Percentiles rank a stretch among this genome's conserved stretches.
These are phyloP conservation scores for Nakataea oryzae DNA, from an alignment of 2,329 filamentous ascomycete species.

Conservation along the genomic window DNA sequence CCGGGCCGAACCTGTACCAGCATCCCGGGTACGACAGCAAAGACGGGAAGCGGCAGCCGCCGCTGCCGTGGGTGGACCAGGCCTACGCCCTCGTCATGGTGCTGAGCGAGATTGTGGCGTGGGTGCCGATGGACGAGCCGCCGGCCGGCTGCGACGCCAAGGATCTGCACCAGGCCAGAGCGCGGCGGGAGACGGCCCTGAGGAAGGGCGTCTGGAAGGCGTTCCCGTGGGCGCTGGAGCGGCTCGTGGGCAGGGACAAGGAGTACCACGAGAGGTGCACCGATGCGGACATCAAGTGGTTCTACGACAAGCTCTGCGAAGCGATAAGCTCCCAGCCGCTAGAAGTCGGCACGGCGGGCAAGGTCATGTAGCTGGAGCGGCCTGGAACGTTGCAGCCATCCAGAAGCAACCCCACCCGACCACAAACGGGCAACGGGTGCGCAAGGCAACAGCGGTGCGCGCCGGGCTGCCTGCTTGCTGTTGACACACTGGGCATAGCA, in stretches of 20 bases:
- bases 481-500: no score
- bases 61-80: conserved; percentile 2
- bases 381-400: neutral
- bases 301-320: conserved; percentile 5
- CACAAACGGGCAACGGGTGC: neutral
- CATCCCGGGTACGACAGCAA: neutral
- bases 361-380: neutral
- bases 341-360: neutral
- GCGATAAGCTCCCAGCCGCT: neutral
- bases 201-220: conserved; percentile 3
- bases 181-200: neutral
- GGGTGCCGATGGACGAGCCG: conserved; percentile 1
- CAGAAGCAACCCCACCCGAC: neutral
- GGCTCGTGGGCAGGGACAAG: neutral
- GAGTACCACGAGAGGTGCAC: neutral
- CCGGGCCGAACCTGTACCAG: conserved; percentile 3
- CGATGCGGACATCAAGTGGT: conserved; percentile 4
- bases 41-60: neutral
- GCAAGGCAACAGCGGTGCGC: no score
- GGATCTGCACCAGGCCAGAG: neutral
- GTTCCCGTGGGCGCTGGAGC: neutral
- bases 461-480: no score
- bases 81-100: conserved; percentile 6
- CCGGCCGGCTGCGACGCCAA: neutral
- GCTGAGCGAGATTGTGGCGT: conserved; percentile 5